A percentile compares a stretch with the other conserved stretches of the same genome.
Evolutionary conservation across 2,329 filamentous ascomycete species (phyloP).

Genomic region (Fusarium setosum): DNA sequence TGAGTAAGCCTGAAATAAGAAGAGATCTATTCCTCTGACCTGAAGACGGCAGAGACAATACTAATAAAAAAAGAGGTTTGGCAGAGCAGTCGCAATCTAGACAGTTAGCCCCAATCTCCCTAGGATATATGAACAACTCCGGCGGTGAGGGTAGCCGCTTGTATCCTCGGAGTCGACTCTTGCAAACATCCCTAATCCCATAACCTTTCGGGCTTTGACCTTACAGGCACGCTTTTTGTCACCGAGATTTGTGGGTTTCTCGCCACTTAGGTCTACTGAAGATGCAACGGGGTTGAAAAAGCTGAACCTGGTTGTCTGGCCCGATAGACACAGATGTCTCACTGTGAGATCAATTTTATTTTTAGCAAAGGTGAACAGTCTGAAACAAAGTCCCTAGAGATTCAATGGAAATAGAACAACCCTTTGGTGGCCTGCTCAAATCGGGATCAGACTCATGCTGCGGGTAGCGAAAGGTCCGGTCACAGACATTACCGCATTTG

Average conservation of each 20-base stretch:
- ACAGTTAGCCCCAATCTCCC: background rate
- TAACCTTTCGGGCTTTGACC: background rate
- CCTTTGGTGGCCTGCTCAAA: background rate
- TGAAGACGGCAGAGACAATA: too few relatives aligned
- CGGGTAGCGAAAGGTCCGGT: background rate
- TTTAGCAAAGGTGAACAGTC: background rate
- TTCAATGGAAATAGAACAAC: background rate
- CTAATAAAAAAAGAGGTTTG: too few relatives aligned
- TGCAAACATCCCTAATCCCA: background rate
- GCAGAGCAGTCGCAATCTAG: too few relatives aligned
- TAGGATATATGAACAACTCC: background rate
- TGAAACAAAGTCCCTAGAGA: too few relatives aligned
- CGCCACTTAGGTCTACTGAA: background rate
- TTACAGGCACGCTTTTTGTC: background rate
- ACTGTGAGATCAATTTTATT: background rate
- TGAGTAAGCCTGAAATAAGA: background rate
- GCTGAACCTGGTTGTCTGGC: background rate
- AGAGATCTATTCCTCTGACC: background rate
- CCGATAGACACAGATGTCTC: background rate
- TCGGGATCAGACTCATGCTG: background rate
- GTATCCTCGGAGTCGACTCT: background rate
- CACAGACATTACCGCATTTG: background rate
- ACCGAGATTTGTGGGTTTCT: background rate
- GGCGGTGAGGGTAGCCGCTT: background rate
- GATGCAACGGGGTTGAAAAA: background rate